Evolutionary conservation across 179 eudicot species (phyloP), one percentile per base, ranked within the genome.

Genomic region (Beta macrorhiza): DNA sequence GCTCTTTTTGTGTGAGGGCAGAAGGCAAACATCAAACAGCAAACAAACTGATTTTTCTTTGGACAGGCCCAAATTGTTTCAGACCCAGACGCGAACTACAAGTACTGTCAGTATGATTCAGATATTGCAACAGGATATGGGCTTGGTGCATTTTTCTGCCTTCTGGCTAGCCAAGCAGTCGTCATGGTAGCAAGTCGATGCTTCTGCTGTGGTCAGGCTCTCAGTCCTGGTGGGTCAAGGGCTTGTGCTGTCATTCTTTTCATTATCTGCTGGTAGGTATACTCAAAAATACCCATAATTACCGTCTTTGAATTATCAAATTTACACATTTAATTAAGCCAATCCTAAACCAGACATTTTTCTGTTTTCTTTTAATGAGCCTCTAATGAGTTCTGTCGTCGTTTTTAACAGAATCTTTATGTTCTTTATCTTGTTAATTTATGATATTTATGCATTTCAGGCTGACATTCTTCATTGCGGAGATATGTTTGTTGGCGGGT

Each of bases 161-260:
- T 93, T 56, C 52, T 93, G 83, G 90, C 81, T 20, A 87, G 97
- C 78, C 99, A 93, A 80, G 79, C 83, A 17, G 42, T 93, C 37
- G 81, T 90, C 42, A 91, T 93, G 93, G 85, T 78, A 69, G 95
- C 93, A 58, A 95, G 89, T 76, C 84, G 83, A 65, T 95, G 98
- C 85, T 95, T 95, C 82, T 95, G 99, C 81, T 95, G 93, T 78
- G 98, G 99, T 32, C 89, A 83, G 85, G 88, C 93, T 77, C 80
- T 91, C 73, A 87, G 78, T 22, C 97, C 93, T 12, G 93, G 91
- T 37, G 91, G 97, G 74, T 90, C 98, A 9, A 87, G 98, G 81
- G 93, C 95, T 83, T 90, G 91, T 85, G 93, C 95, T 49, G 72
- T 92, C 82, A 80, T 91, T 64, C 95, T 94, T 49, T 90, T 94